Evolutionary conservation across 306 rosid species (phyloP).

Genomic region (Fagus crenata): DNA sequence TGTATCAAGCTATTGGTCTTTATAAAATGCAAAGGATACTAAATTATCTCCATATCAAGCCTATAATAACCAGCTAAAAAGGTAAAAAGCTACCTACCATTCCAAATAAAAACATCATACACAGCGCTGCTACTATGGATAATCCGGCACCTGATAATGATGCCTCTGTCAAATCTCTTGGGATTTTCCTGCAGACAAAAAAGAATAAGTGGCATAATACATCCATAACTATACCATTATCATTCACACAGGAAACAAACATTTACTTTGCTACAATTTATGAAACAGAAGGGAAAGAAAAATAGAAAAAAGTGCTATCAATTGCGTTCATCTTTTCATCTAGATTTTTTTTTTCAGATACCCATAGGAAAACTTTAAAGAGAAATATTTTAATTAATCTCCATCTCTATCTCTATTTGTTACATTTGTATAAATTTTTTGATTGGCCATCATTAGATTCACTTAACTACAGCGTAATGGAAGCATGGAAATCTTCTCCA

Average conservation of each 20-base stretch:
- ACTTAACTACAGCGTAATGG: neutral
- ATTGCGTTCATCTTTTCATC: neutral
- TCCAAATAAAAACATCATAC: constrained; percentile 91
- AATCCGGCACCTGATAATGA: constrained; percentile 94
- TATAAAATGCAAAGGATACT: neutral
- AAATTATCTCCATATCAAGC: neutral
- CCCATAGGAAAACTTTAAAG: neutral
- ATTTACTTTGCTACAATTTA: neutral
- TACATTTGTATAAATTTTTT: neutral
- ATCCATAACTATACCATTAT: constrained; percentile 18
- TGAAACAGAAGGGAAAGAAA: neutral
- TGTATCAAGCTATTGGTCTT: no score
- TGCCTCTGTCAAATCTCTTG: constrained; percentile 97
- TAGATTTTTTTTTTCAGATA: neutral
- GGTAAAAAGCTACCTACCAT: constrained; percentile 57
- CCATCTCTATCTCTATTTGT: neutral
- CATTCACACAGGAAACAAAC: neutral
- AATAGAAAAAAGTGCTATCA: no score
- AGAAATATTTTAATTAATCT: neutral
- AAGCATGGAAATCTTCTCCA: neutral
- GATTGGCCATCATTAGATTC: neutral
- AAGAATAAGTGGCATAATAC: constrained; percentile 18
- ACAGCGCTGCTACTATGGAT: constrained; percentile 80
- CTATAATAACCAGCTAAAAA: constrained; percentile 14
- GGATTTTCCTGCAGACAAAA: constrained; percentile 74